Conservation (phyloP, 2,329 filamentous ascomycete genomes). For the Beauveria sp. region DNA sequence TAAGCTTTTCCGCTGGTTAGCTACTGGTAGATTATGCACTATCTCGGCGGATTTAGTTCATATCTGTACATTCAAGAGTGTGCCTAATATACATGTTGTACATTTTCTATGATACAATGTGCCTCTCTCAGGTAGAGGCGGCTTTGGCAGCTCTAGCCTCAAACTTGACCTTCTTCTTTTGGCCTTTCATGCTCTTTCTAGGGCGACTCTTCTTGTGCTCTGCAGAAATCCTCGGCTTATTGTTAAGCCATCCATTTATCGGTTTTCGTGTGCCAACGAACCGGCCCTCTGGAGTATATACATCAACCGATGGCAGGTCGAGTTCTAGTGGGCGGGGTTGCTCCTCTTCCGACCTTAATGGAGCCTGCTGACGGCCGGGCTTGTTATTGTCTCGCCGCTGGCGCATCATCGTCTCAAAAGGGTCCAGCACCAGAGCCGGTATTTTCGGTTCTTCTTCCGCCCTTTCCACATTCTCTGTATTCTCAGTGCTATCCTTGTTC, state of each 20-base stretch:
- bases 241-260: conserved; percentile 63
- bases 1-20: too few species aligned
- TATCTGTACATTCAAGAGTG: background rate
- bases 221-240: conserved; percentile 44
- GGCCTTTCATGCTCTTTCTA: conserved; percentile 61
- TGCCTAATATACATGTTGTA: background rate
- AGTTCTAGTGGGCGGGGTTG: conserved; percentile 11
- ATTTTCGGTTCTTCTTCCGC: conserved; percentile 11
- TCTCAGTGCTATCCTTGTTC: background rate
- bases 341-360: conserved; percentile 9
- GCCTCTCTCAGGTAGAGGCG: background rate
- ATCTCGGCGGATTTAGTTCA: too few species aligned
- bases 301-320: conserved; percentile 49
- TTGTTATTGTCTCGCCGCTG: conserved; percentile 18
- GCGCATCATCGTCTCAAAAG: conserved; percentile 20
- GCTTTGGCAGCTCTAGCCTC: conserved; percentile 20
- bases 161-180: conserved; percentile 34
- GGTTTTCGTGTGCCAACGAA: conserved; percentile 61
- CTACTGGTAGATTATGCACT: too few species aligned
- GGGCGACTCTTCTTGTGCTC: conserved; percentile 49
- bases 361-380: background rate
- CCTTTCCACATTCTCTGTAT: background rate
- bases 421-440: conserved; percentile 11
- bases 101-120: background rate
- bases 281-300: conserved; percentile 78